Base-by-base conservation (phyloP, 352 stramenopile species). In the Phytophthora cryptogea region DNA sequence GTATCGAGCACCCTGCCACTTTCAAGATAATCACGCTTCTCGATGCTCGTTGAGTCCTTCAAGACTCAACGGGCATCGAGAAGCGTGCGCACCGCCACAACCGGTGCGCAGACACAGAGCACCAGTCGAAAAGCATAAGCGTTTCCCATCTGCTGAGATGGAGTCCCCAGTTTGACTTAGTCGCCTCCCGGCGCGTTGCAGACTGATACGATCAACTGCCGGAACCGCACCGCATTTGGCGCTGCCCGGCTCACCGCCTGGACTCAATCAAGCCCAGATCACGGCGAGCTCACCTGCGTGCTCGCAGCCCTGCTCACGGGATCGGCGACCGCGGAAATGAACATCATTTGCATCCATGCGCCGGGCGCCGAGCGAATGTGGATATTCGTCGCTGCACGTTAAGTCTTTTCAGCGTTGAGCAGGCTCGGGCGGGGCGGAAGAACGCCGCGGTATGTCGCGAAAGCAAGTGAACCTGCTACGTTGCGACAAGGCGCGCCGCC, bases 241-340 rank as follows among this genome's bases (percentile, higher is more conserved):
- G 10, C 35, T 20, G 47, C 35, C 33, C 49, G 36, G 35, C 49
- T 56, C 49, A 45, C 26, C 31, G 27, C 23, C 31, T 37, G 26
- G 46, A 39, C 26, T 14, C 37, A 26, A 55, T 14, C 37, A 26
- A 55, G 9, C 20, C 20, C 20, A 23, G 20, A 23, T 23, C 20
- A 23, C 20, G 20, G 20, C 20, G 2, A 23, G 20, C 20, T 23
- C 20, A 23, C 20, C 20, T 23, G 20, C 20, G 20, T 23, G 20
- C 20, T 23, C 20, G 20, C 20, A 23, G 20, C 20, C 20, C 20
- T 54, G 9, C 20, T 41, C 41, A 47, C 41, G 8, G 20, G 20
- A 23, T 23, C 20, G 20, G 20, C 20, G 28, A 20, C 17, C 41
- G 11, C 20, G 33, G 17, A 8, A 16, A 9, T 33, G 13, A 23